These are phyloP conservation scores for Gaertneriomyces sp. DNA, from an alignment of 192 early-diverging fungal species.

Conservation along the genomic window DNA sequence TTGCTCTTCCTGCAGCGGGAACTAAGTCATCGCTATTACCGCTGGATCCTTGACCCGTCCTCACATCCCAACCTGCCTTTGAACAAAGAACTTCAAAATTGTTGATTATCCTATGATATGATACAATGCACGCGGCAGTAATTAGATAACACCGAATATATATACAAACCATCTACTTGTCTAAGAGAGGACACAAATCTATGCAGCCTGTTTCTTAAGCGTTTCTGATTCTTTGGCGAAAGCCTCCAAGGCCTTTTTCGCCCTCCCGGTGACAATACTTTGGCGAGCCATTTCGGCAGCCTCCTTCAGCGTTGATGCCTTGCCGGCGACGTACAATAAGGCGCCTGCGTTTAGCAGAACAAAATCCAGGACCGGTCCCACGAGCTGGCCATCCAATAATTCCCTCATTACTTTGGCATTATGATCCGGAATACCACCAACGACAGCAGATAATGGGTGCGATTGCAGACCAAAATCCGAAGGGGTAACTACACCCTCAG, in stretches of 20 bases:
- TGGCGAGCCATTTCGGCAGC: slow-evolving; percentile 74
- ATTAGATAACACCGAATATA: no score
- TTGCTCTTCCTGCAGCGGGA: no score
- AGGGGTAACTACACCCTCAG: slow-evolving; percentile 65
- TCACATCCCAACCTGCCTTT: no score
- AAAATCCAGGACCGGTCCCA: slow-evolving; percentile 77
- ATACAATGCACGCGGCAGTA: no score
- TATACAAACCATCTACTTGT: no score
- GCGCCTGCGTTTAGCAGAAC: slow-evolving; percentile 91
- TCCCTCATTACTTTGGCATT: slow-evolving; percentile 72
- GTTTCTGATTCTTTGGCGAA: slow-evolving; percentile 45
- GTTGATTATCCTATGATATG: no score
- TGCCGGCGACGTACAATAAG: slow-evolving; percentile 75
- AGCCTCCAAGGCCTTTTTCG: slow-evolving; percentile 56
- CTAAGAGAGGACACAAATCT: background rate
- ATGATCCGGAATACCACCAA: slow-evolving; percentile 61
- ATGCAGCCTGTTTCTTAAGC: slow-evolving; percentile 9
- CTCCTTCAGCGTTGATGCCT: slow-evolving; percentile 64
- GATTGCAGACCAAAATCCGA: slow-evolving; percentile 81
- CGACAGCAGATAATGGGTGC: slow-evolving; percentile 69
- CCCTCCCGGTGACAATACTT: slow-evolving; percentile 70
- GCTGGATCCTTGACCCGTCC: no score
- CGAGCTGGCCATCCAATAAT: slow-evolving; percentile 65
- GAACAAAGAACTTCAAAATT: no score
- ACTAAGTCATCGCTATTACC: no score